A percentile compares a stretch with the other conserved stretches of the same genome.
These are phyloP conservation scores for Pythium volutum DNA, from an alignment of 352 stramenopile species.

Conservation along the genomic window DNA sequence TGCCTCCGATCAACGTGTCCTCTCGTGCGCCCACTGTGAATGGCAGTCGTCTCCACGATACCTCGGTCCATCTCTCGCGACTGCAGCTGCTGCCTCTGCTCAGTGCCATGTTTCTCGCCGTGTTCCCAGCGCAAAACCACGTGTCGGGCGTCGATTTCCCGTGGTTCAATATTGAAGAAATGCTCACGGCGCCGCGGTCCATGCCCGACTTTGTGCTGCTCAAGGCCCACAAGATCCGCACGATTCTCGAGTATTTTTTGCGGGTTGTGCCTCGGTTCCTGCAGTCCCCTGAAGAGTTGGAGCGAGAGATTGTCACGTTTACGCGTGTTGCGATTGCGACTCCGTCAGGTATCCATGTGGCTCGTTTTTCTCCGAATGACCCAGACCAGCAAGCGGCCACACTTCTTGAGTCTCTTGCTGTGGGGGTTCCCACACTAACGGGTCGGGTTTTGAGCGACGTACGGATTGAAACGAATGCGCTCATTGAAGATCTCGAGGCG, in stretches of 20 bases:
- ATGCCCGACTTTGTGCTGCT: constrained; percentile 28
- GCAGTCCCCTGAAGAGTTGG: not conserved
- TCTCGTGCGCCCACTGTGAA: not conserved
- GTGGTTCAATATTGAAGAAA: constrained; percentile 43
- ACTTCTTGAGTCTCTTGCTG: not conserved
- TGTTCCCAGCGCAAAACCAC: constrained; percentile 49
- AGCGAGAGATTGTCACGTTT: constrained; percentile 50
- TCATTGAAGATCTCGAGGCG: constrained; percentile 62
- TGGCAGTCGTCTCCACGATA: not conserved
- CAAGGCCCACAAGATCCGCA: constrained; percentile 72
- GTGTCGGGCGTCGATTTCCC: constrained; percentile 40
- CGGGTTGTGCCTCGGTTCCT: constrained; percentile 36
- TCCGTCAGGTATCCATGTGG: too few species aligned
- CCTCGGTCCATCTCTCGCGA: constrained; percentile 16
- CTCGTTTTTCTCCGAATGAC: too few species aligned
- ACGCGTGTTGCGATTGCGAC: constrained; percentile 38
- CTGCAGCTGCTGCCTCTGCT: constrained; percentile 42
- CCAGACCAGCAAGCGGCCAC: not conserved
- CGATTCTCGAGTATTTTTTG: constrained; percentile 70
- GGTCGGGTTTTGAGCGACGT: constrained; percentile 16
- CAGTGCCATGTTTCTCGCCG: constrained; percentile 54
- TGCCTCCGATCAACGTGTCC: constrained; percentile 27
- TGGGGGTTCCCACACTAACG: not conserved
- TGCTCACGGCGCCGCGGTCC: constrained; percentile 32
- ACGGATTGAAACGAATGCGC: constrained; percentile 33